Evolutionary conservation across 2,329 filamentous ascomycete species (phyloP).

Genomic region (Pseudogymnoascus sp.): DNA sequence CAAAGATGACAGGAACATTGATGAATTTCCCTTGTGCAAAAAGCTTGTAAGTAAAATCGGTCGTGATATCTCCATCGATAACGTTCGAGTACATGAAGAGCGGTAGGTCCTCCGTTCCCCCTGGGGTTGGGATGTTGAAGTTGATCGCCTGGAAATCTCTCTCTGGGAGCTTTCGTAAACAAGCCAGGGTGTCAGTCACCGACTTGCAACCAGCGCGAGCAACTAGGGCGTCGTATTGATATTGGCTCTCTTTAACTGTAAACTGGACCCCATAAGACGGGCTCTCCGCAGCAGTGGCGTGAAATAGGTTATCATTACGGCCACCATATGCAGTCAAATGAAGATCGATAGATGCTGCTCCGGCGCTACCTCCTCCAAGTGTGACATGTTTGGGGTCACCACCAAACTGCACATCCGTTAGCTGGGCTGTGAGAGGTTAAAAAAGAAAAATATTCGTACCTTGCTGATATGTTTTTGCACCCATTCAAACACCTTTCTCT

Average conservation of each 20-base stretch:
- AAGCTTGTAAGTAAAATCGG: constrained; percentile 40
- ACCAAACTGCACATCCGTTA: constrained; percentile 45
- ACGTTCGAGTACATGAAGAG: constrained; percentile 47
- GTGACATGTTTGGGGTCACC: constrained; percentile 61
- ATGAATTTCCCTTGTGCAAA: constrained; percentile 43
- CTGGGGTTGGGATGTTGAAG: constrained; percentile 31
- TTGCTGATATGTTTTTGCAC: constrained; percentile 53
- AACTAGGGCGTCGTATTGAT: constrained; percentile 44
- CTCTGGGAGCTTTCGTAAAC: constrained; percentile 37
- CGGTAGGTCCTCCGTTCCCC: constrained; percentile 30
- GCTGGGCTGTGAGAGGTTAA: constrained; percentile 8
- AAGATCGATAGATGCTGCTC: constrained; percentile 55
- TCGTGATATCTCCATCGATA: constrained; percentile 45
- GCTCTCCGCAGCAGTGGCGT: constrained; percentile 42
- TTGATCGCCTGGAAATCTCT: constrained; percentile 36
- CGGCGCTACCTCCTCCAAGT: constrained; percentile 60
- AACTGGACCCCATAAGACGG: constrained; percentile 43
- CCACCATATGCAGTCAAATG: constrained; percentile 52
- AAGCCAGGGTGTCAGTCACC: constrained; percentile 33
- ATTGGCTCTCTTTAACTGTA: constrained; percentile 39
- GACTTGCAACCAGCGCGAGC: constrained; percentile 35
- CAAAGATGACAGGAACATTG: constrained; percentile 45
- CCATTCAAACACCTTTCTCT: constrained; percentile 62
- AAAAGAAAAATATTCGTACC: constrained; percentile 22
- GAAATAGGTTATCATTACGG: constrained; percentile 40